Evolutionary conservation across 2,329 filamentous ascomycete species (phyloP).

Genomic region (Dactylellina parvicollis): DNA sequence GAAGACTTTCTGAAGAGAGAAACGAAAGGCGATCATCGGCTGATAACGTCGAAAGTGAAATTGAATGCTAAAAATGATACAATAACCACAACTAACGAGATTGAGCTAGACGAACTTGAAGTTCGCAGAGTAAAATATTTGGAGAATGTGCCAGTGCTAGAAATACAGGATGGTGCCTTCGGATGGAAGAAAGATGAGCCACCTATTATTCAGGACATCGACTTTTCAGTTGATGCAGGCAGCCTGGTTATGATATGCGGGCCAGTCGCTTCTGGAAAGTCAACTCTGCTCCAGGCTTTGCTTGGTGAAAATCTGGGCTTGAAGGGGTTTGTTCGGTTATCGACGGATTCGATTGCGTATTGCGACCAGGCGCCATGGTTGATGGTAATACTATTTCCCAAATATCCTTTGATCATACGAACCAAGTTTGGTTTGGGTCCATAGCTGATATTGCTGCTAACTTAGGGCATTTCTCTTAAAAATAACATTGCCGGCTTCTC

Average conservation of each 20-base stretch:
- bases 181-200: conserved; percentile 21
- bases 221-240: conserved; percentile 52
- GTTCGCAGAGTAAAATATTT: conserved; percentile 35
- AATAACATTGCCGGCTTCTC: conserved; percentile 62
- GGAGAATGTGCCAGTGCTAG: conserved; percentile 16
- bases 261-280: conserved; percentile 64
- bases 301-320: conserved; percentile 60
- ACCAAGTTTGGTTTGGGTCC: background rate
- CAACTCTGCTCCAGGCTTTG: conserved; percentile 61
- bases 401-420: background rate
- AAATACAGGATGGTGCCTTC: conserved; percentile 24
- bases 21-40: conserved; percentile 40
- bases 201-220: conserved; percentile 58
- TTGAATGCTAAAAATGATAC: conserved; percentile 38
- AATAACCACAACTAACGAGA: background rate
- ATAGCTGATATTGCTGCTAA: too few species aligned
- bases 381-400: conserved; percentile 28
- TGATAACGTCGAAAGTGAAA: conserved; percentile 56
- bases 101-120: conserved; percentile 37
- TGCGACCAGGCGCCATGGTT: conserved; percentile 62
- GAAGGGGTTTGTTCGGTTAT: conserved; percentile 58
- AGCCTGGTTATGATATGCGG: conserved; percentile 62
- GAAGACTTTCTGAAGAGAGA: conserved; percentile 51
- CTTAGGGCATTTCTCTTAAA: conserved; percentile 59
- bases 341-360: conserved; percentile 61